Base-by-base conservation (phyloP, 2,329 filamentous ascomycete species). In the Aureobasidium melanogenum region DNA sequence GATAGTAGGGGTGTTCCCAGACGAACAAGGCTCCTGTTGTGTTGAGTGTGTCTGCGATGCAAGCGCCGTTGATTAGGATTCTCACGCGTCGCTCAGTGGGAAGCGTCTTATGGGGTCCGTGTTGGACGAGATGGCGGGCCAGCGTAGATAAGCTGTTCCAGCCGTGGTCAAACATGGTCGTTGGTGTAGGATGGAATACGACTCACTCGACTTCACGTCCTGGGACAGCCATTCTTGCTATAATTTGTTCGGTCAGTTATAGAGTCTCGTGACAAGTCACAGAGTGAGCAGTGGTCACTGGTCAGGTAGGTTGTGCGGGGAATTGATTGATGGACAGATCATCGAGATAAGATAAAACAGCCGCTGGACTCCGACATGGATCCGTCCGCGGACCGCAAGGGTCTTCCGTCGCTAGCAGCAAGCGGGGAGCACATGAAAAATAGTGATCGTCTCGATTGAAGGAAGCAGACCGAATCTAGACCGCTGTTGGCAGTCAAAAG, bases 1-100 rank as follows among this genome's bases (percentile, higher is more conserved):
- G 80, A 66, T 80, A 82, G 60, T 69, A 75, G 1, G 75, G 72
- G 63, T 82, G 79, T 65, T 75, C 73, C 73, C 73, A 75, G 19
- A 75, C 72, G 63, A 69, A 71, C 17, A 65, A 36, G 15, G 73
- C 70, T 24, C 62, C 51, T 8, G 68, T 72, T 10, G 71, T 74
- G 43, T 61, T 43, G 12, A 70, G 73, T 10, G 72, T 74, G 44
- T 69, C 66, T 62, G 70, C 63, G 47, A 75, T 69, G 66, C 70
- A 74, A 22, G 51, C 46, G 57, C 69, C 69, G 59, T 68, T 67
- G 67, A 69, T 69, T 26, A 73, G 66, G 38, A 71, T 58, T 43
- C 71, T 68, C 34, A 75, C 65, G 10, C 68, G 64, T 26, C 72
- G 68, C 3, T 66, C 65, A 1, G 73, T 71, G 43, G 65, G 60